Conservation (phyloP, 2,329 filamentous ascomycete genomes). For the Stromatinia cepivora region DNA sequence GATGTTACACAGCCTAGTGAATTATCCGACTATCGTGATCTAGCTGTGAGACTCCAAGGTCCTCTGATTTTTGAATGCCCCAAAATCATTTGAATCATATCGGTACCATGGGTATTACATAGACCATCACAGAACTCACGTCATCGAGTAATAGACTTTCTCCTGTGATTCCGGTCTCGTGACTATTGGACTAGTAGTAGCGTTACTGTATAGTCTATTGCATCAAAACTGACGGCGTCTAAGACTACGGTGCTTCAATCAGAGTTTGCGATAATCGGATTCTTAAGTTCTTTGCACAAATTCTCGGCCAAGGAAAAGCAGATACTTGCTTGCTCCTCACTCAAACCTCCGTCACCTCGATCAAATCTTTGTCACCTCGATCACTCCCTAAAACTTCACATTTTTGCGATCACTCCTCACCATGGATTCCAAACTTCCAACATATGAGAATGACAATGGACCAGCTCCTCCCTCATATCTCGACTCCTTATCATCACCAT, state of each 20-base stretch:
- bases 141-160: background rate
- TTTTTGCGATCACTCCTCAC: background rate
- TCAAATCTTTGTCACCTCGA: background rate
- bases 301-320: background rate
- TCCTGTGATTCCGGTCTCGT: background rate
- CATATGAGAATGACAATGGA: slow-evolving; percentile 23
- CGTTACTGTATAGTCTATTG: background rate
- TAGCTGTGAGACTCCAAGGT: background rate
- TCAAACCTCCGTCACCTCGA: background rate
- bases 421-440: slow-evolving; percentile 33
- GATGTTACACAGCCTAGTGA: background rate
- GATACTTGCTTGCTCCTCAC: background rate
- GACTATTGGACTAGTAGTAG: background rate
- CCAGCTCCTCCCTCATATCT: slow-evolving; percentile 35
- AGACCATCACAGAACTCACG: background rate
- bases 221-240: background rate
- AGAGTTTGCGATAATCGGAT: background rate
- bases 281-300: background rate
- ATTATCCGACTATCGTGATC: background rate
- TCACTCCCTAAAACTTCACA: background rate
- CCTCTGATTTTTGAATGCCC: background rate
- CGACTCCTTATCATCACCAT: slow-evolving; percentile 26
- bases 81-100: background rate
- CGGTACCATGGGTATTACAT: background rate
- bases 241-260: background rate